Evolutionary conservation across 805 yeast species (phyloP).

Genomic region (Peterozyma xylosa): DNA sequence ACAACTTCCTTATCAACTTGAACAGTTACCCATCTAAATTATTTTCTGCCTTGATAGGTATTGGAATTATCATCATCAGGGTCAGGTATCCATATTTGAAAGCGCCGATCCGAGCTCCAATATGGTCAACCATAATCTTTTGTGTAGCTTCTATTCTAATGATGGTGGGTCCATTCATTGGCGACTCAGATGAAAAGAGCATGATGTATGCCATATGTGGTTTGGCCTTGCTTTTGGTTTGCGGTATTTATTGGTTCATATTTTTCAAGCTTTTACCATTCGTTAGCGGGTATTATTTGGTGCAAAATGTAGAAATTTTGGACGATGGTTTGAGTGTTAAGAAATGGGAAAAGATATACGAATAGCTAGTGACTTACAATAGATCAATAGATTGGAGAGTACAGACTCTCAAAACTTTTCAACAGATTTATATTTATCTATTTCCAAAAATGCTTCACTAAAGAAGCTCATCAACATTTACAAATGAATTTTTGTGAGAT

Average conservation of each 20-base stretch:
- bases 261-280: conserved; percentile 43
- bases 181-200: conserved; percentile 39
- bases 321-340: conserved; percentile 54
- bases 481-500: too few relatives aligned
- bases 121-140: conserved; percentile 35
- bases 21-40: conserved; percentile 34
- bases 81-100: conserved; percentile 34
- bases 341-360: conserved; percentile 38
- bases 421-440: too few relatives aligned
- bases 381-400: too few relatives aligned
- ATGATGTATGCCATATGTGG: conserved; percentile 45
- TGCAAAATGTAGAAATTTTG: conserved; percentile 29
- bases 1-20: conserved; percentile 31
- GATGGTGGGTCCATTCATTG: conserved; percentile 38
- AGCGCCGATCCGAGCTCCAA: conserved; percentile 44
- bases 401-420: too few relatives aligned
- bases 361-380: too few relatives aligned
- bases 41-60: conserved; percentile 25
- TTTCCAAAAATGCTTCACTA: too few relatives aligned
- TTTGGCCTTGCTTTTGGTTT: conserved; percentile 28
- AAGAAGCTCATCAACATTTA: too few relatives aligned
- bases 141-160: conserved; percentile 31
- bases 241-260: conserved; percentile 46
- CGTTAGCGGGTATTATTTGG: conserved; percentile 35
- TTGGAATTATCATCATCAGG: conserved; percentile 30